Evolutionary conservation across 202 grass and related monocot species (phyloP).

Genomic region (Carex arenaria): DNA sequence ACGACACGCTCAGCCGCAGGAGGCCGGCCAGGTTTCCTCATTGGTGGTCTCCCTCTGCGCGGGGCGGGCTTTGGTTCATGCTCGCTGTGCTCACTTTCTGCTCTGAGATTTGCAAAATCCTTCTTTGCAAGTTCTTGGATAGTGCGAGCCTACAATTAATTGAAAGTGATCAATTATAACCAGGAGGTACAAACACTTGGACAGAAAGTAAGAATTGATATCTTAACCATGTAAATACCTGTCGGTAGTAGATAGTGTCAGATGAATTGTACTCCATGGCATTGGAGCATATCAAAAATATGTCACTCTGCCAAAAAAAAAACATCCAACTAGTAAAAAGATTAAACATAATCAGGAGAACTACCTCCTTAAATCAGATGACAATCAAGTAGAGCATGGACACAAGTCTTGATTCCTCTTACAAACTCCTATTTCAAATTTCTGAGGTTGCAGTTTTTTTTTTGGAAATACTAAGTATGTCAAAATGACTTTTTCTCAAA

Average conservation of each 20-base stretch:
- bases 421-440: background rate
- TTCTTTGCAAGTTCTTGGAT: constrained; percentile 99
- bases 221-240: constrained; percentile 35
- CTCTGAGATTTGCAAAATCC: constrained; percentile 91
- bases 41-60: constrained; percentile 68
- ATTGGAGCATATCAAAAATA: constrained; percentile 81
- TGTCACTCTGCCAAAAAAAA: constrained; percentile 71
- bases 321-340: background rate
- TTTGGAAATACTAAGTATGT: background rate
- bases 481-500: background rate
- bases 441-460: background rate
- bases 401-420: background rate
- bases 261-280: constrained; percentile 91
- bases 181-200: background rate
- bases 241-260: constrained; percentile 88
- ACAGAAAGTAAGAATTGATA: background rate
- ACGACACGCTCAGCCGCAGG: constrained; percentile 35
- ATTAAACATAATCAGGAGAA: background rate
- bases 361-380: background rate
- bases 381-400: background rate
- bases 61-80: constrained; percentile 58
- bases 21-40: constrained; percentile 62
- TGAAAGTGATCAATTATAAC: constrained; percentile 18
- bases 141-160: constrained; percentile 55
- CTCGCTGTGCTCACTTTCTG: constrained; percentile 86